A percentile compares a stretch with the other conserved stretches of the same genome.
Evolutionary conservation across 257 asterid species (phyloP).

Genomic region (Paraleonurus japonicus): DNA sequence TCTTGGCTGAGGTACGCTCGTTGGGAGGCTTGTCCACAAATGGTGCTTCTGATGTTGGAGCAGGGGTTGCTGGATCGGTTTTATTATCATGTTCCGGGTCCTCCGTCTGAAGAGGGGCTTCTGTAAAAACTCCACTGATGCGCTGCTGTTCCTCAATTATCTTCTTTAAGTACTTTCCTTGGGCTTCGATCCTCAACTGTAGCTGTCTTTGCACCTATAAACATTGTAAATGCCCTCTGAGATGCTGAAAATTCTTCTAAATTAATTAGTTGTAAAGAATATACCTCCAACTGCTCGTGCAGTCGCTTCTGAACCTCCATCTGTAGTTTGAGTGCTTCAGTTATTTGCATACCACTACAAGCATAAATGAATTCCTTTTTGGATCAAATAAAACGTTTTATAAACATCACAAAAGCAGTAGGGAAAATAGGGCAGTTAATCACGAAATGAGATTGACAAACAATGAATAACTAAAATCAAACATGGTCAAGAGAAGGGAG

Average conservation of each 20-base stretch:
- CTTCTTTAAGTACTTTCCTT: conserved; percentile 93
- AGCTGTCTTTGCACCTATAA: conserved; percentile 94
- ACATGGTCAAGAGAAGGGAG: conserved; percentile 14
- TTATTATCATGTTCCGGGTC: conserved; percentile 35
- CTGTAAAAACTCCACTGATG: conserved; percentile 70
- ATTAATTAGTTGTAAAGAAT: neutral
- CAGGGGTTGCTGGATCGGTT: conserved; percentile 77
- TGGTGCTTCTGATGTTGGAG: conserved; percentile 73
- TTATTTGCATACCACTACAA: conserved; percentile 85
- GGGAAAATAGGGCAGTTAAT: neutral
- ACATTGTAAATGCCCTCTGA: neutral
- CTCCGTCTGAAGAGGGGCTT: conserved; percentile 43
- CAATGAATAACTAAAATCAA: neutral
- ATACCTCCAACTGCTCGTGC: conserved; percentile 97
- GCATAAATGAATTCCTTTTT: conserved; percentile 13
- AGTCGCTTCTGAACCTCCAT: conserved; percentile 99
- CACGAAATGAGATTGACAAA: conserved; percentile 12
- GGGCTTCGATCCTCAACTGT: conserved; percentile 94
- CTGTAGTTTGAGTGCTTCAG: conserved; percentile 96
- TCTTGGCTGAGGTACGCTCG: conserved; percentile 48
- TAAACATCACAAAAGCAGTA: neutral
- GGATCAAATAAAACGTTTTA: neutral
- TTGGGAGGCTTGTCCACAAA: conserved; percentile 46
- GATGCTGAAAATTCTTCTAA: neutral
- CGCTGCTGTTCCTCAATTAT: conserved; percentile 95